Evolutionary conservation across 768 basidiomycete genomes (phyloP), one percentile per base, ranked within the genome.

Genomic region (Tylopilus subfusipes): DNA sequence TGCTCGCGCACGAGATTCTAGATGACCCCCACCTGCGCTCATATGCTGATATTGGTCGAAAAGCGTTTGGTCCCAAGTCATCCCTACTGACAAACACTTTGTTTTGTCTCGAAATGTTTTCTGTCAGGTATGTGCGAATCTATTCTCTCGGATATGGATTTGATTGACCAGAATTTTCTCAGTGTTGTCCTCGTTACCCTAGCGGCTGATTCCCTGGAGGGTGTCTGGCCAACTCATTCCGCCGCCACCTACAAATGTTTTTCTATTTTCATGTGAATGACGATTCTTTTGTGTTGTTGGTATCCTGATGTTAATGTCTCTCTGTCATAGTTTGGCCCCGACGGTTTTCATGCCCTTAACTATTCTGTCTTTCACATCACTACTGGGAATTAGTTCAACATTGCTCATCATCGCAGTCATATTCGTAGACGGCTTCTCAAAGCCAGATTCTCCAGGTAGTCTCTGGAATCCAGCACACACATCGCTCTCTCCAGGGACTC

Each of bases 121-220:
- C 90, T 34, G 79, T 96, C 24, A 82, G 86, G 89, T 88, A 50
- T 25, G 77, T 64, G 42, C 57, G 2, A 21, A 30, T 27, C 18
- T 42, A 48, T 34, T 5, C 34, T 46, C 48, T 19, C 43, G 27
- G 8, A 22, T 16, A 0, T 40, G n/a, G 9, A 48, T 30, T 43
- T 56, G 30, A 38, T 19, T 53, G 16, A 51, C 18, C 16, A 42
- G 5, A 24, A 19, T 54, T n/a, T 54, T 36, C 46, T 10, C 48
- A 90, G 88, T 56, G 91, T 97, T 30, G 81, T 93, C 47, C 80
- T 96, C n/a, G 82, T 97, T 45, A 91, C 94, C 2, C 71, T 98
- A 4, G 91, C 90, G 58, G 92, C 89, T 11, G 95, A 98, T 69
- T 90, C 90, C 9, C 68, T 97, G 55, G 80, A 91, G 65, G 77